phyloP scores from a whole-genome alignment of 2,329 filamentous ascomycete genomes.

The Calonectria pauciramosa region DNA sequence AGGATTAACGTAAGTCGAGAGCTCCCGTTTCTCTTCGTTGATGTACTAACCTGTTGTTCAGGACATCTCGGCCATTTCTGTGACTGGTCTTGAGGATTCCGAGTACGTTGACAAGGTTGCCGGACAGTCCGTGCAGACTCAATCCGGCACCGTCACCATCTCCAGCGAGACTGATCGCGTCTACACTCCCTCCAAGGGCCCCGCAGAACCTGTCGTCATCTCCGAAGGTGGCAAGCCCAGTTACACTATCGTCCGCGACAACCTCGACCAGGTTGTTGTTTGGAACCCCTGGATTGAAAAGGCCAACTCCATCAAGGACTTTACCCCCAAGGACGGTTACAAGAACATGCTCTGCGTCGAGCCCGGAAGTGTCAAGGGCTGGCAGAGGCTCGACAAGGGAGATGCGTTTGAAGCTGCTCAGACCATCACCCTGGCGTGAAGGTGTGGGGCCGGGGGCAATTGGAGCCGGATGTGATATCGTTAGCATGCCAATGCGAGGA shows the following conservation, averaged over 20 bases:
- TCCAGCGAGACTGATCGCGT: slow-evolving; percentile 88
- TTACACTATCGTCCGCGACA: slow-evolving; percentile 85
- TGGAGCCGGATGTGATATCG: slow-evolving; percentile 19
- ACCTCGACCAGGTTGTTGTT: slow-evolving; percentile 88
- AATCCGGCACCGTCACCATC: slow-evolving; percentile 76
- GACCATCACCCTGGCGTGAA: slow-evolving; percentile 61
- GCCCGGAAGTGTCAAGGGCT: slow-evolving; percentile 85
- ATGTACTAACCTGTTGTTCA: slow-evolving; percentile 51
- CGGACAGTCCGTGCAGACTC: slow-evolving; percentile 73
- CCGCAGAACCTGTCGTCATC: slow-evolving; percentile 71
- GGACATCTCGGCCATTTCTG: slow-evolving; percentile 82
- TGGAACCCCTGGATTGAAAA: slow-evolving; percentile 98
- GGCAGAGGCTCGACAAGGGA: slow-evolving; percentile 87
- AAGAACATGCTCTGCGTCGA: slow-evolving; percentile 96
- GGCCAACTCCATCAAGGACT: slow-evolving; percentile 85
- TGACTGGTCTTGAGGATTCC: slow-evolving; percentile 83
- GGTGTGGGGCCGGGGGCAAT: background rate
- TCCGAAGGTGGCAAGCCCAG: slow-evolving; percentile 72
- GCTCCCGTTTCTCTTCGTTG: background rate
- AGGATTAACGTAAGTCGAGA: slow-evolving; percentile 76
- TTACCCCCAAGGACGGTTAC: slow-evolving; percentile 89
- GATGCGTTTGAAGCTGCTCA: slow-evolving; percentile 75
- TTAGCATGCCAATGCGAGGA: background rate
- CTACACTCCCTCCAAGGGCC: slow-evolving; percentile 79
- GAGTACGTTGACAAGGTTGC: slow-evolving; percentile 89